Percentiles rank a stretch among this genome's conserved stretches.
These are phyloP conservation scores for Kwoniella pini DNA, from an alignment of 768 basidiomycete genomes.

Conservation along the genomic window DNA sequence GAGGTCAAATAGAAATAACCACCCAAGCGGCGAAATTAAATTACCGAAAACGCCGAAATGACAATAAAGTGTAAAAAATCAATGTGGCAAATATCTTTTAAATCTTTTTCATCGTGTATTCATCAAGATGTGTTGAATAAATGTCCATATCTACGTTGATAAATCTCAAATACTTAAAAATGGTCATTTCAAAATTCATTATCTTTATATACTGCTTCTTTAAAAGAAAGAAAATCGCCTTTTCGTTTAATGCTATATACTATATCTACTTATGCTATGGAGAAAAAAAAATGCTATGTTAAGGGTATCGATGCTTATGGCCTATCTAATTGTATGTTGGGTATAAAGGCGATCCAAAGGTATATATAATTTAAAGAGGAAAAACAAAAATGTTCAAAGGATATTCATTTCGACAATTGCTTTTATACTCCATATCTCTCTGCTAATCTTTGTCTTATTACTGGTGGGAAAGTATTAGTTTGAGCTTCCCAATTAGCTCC, in stretches of 20 bases:
- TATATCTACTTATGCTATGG: conserved; percentile 8
- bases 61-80: not conserved
- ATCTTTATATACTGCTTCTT: too few relatives aligned
- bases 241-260: not conserved
- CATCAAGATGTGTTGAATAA: not conserved
- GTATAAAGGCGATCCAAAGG: conserved; percentile 11
- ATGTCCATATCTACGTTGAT: not conserved
- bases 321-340: conserved; percentile 19
- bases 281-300: conserved; percentile 18
- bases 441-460: conserved; percentile 81
- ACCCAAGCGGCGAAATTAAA: not conserved
- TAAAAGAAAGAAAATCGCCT: too few relatives aligned
- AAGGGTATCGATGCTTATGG: conserved; percentile 28
- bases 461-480: conserved; percentile 78
- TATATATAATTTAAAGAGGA: not conserved
- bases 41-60: conserved; percentile 1
- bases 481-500: conserved; percentile 77
- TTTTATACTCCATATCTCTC: conserved; percentile 78
- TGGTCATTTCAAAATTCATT: too few relatives aligned
- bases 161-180: too few relatives aligned
- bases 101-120: not conserved
- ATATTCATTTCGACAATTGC: not conserved
- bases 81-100: not conserved
- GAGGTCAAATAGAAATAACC: not conserved
- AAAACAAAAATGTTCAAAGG: not conserved